Percentiles rank a stretch among this genome's conserved stretches.
Conservation (phyloP, 2,329 filamentous ascomycete genomes). For the Aureobasidium sp. region DNA sequence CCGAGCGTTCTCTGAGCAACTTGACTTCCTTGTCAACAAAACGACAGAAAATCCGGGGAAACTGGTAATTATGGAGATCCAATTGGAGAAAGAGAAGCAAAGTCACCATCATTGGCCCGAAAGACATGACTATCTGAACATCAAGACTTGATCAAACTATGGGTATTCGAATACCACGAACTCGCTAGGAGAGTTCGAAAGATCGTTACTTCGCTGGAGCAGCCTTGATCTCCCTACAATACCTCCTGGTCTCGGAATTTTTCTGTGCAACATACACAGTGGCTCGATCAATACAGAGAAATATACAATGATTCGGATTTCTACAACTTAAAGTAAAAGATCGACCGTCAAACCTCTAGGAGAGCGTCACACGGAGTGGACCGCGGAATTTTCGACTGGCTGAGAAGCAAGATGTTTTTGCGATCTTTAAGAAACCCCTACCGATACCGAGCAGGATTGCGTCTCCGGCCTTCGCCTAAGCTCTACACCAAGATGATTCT, state of each 20-base stretch:
- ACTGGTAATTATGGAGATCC: too few relatives aligned
- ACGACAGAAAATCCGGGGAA: background rate
- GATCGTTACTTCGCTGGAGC: background rate
- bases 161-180: background rate
- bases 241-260: background rate
- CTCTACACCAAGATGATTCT: background rate
- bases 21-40: background rate
- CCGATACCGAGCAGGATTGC: background rate
- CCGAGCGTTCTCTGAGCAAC: background rate
- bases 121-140: background rate
- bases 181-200: background rate
- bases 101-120: background rate
- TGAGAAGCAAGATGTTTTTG: background rate
- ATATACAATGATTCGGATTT: too few relatives aligned
- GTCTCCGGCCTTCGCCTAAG: background rate
- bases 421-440: background rate
- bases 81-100: too few relatives aligned
- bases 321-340: background rate
- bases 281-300: background rate
- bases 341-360: background rate
- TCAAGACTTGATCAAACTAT: background rate
- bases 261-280: background rate
- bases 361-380: background rate
- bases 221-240: too few relatives aligned
- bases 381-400: background rate